Evolutionary conservation across 495 filamentous ascomycete genomes (phyloP).

Genomic region (Mycothermus thermophilus): DNA sequence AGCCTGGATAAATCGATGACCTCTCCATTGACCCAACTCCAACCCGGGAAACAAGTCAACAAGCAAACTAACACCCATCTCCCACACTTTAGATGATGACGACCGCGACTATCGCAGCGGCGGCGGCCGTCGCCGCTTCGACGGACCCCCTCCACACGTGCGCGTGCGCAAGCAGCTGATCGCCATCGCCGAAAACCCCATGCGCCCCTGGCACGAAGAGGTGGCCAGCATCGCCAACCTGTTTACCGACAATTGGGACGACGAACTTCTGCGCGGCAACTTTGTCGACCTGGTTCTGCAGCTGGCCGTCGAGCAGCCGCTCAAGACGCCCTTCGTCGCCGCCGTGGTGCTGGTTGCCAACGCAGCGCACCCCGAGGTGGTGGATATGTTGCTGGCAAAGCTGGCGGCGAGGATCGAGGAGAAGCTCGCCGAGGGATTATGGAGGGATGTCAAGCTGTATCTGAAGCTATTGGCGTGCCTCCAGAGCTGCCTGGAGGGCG

Average conservation of each 20-base stretch:
- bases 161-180: constrained; percentile 71
- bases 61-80: neutral
- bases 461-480: constrained; percentile 76
- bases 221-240: constrained; percentile 58
- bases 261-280: constrained; percentile 48
- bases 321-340: constrained; percentile 90
- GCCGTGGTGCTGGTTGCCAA: constrained; percentile 66
- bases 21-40: too few species aligned
- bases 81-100: constrained; percentile 14
- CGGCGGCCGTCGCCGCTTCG: constrained; percentile 61
- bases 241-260: constrained; percentile 66
- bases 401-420: constrained; percentile 43
- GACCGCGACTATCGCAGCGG: constrained; percentile 65
- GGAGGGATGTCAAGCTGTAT: constrained; percentile 82
- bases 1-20: too few species aligned
- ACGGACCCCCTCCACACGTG: constrained; percentile 53
- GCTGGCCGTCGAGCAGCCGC: constrained; percentile 76
- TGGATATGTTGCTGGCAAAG: constrained; percentile 50
- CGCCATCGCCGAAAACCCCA: constrained; percentile 71
- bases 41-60: too few species aligned
- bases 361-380: constrained; percentile 55
- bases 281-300: constrained; percentile 62
- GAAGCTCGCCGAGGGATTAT: constrained; percentile 54
- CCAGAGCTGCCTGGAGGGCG: constrained; percentile 63
- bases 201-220: constrained; percentile 71